phyloP scores from a whole-genome alignment of 2,329 filamentous ascomycete genomes.

The Trichoderma sp. region DNA sequence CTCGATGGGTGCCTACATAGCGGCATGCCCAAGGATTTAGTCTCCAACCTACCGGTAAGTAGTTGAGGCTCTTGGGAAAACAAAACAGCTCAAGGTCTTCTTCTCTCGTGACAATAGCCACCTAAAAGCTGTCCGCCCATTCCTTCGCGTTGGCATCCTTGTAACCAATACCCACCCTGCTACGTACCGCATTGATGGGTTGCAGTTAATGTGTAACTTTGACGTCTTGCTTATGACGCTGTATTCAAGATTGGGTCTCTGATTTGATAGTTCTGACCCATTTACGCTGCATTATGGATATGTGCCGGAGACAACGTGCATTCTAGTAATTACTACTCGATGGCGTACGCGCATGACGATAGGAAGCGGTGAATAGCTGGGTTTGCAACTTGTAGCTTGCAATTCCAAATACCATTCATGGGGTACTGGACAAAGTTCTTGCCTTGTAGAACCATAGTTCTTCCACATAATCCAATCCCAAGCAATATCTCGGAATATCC shows the following conservation, averaged over 20 bases:
- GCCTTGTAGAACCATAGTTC: not conserved
- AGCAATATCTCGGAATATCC: not conserved
- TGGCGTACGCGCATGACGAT: not conserved
- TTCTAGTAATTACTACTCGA: not conserved
- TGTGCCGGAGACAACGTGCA: slow-evolving; percentile 26
- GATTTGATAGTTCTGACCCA: not conserved
- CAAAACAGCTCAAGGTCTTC: not conserved
- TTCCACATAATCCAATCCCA: not conserved
- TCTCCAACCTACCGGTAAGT: not conserved
- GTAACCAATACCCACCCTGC: not conserved
- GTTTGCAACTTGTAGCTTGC: not conserved
- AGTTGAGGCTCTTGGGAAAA: not conserved
- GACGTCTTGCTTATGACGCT: not conserved
- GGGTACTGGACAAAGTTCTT: not conserved
- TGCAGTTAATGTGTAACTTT: not conserved
- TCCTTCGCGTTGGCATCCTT: not conserved
- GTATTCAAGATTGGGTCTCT: not conserved
- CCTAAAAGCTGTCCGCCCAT: not conserved
- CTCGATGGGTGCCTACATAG: not conserved
- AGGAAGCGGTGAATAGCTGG: slow-evolving; percentile 12
- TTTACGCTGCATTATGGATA: not conserved
- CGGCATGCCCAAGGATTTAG: not conserved
- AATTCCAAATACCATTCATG: not conserved
- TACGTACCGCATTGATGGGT: not conserved
- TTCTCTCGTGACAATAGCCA: not conserved